phyloP scores from a whole-genome alignment of 1,139 yeast species.

The Meyerozyma carpophila region DNA sequence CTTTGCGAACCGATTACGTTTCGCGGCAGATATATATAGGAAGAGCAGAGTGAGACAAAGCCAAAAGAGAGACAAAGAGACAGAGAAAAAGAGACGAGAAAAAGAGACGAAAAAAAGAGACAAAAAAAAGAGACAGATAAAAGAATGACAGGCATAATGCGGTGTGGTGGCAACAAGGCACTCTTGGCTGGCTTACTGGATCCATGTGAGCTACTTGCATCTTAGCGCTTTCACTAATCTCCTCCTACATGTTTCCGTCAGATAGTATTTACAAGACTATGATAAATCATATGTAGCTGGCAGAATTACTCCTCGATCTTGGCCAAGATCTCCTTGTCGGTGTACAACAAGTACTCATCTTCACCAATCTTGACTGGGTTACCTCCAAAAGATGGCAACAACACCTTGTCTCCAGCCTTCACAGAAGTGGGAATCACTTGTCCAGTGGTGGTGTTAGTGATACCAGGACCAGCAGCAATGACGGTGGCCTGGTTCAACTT shows the following conservation, averaged over 20 bases:
- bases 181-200: too few species aligned
- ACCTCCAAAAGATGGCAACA: slow-evolving; percentile 90
- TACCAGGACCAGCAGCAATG: slow-evolving; percentile 82
- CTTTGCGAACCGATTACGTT: neutral
- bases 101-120: neutral
- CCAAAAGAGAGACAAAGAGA: too few species aligned
- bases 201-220: too few species aligned
- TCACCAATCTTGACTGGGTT: slow-evolving; percentile 84
- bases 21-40: neutral
- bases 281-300: neutral
- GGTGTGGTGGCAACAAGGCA: too few species aligned
- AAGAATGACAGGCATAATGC: too few species aligned
- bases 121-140: too few species aligned
- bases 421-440: slow-evolving; percentile 68
- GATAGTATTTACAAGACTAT: neutral
- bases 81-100: neutral
- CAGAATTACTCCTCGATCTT: slow-evolving; percentile 49
- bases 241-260: neutral
- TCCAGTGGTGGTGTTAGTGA: slow-evolving; percentile 58
- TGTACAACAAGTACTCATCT: slow-evolving; percentile 67
- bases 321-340: slow-evolving; percentile 93
- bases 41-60: neutral
- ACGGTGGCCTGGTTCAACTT: slow-evolving; percentile 83
- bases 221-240: too few species aligned
- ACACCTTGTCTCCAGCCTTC: slow-evolving; percentile 83